A percentile compares a stretch with the other conserved stretches of the same genome.
Conservation (phyloP, 768 basidiomycete genomes). For the Leccinum boreale region DNA sequence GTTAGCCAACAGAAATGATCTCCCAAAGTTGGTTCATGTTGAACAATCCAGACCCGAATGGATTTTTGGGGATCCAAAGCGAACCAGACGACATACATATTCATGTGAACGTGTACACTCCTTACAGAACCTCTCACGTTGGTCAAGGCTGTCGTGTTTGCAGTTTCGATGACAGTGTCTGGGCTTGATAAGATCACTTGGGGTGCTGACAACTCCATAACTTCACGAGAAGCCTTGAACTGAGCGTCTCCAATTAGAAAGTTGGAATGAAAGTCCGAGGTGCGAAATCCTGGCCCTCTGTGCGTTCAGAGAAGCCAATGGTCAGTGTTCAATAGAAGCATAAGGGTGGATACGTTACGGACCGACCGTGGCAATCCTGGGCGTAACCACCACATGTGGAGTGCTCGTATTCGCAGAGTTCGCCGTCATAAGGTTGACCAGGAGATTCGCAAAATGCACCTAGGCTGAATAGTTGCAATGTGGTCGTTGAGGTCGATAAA, state of each 20-base stretch:
- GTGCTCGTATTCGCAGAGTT: conserved; percentile 63
- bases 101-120: conserved; percentile 66
- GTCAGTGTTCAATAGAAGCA: not conserved
- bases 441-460: conserved; percentile 80
- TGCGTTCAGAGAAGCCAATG: not conserved
- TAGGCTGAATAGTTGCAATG: conserved; percentile 34
- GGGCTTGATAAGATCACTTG: conserved; percentile 13
- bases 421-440: conserved; percentile 63
- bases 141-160: conserved; percentile 30
- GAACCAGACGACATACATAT: conserved; percentile 51
- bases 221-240: conserved; percentile 60
- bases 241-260: conserved; percentile 67
- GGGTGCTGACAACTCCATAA: conserved; percentile 46
- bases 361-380: conserved; percentile 71
- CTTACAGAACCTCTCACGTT: conserved; percentile 58
- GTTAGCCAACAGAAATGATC: not conserved
- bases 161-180: conserved; percentile 18
- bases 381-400: conserved; percentile 74
- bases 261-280: conserved; percentile 76
- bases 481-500: not conserved
- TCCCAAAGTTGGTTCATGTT: not conserved
- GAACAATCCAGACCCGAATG: not conserved
- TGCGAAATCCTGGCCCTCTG: conserved; percentile 73
- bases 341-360: conserved; percentile 9
- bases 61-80: not conserved